These are phyloP conservation scores for Aspergillus latus DNA, from an alignment of 2,329 filamentous ascomycete species.

Conservation along the genomic window DNA sequence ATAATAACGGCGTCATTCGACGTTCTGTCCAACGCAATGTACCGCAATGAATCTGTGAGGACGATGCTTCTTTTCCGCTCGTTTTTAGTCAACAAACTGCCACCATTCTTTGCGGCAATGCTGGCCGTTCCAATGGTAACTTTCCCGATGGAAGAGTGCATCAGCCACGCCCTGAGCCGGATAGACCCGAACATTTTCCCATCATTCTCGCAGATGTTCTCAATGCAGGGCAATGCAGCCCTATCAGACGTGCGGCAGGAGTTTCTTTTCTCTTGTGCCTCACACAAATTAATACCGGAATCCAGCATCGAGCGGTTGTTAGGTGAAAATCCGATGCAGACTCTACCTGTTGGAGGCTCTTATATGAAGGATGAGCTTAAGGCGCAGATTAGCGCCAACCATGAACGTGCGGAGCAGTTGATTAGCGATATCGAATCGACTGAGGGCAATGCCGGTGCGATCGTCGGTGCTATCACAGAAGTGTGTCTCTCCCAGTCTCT, in stretches of 20 bases:
- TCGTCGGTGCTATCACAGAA: conserved; percentile 74
- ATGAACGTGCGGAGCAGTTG: conserved; percentile 71
- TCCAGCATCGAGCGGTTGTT: conserved; percentile 75
- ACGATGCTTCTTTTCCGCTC: conserved; percentile 74
- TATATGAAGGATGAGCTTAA: conserved; percentile 78
- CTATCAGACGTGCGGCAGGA: conserved; percentile 71
- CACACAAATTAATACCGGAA: conserved; percentile 80
- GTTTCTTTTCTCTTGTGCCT: conserved; percentile 85
- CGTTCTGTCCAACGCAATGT: conserved; percentile 80
- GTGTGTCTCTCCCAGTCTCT: conserved; percentile 42
- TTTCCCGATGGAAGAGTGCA: conserved; percentile 62
- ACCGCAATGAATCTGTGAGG: conserved; percentile 62
- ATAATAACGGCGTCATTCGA: conserved; percentile 88
- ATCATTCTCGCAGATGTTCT: conserved; percentile 64
- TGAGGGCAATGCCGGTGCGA: conserved; percentile 87
- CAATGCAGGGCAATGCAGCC: conserved; percentile 58
- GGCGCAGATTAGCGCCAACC: conserved; percentile 72
- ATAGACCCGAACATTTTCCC: conserved; percentile 64
- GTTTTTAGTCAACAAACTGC: conserved; percentile 76
- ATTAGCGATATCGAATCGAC: conserved; percentile 82
- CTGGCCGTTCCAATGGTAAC: conserved; percentile 58
- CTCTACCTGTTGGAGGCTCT: conserved; percentile 61
- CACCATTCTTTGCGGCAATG: conserved; percentile 60
- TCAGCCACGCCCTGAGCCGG: conserved; percentile 64
- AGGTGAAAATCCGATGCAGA: conserved; percentile 80